These are phyloP conservation scores for Coemansia sp. DNA, from an alignment of 192 early-diverging fungal species.

Conservation along the genomic window DNA sequence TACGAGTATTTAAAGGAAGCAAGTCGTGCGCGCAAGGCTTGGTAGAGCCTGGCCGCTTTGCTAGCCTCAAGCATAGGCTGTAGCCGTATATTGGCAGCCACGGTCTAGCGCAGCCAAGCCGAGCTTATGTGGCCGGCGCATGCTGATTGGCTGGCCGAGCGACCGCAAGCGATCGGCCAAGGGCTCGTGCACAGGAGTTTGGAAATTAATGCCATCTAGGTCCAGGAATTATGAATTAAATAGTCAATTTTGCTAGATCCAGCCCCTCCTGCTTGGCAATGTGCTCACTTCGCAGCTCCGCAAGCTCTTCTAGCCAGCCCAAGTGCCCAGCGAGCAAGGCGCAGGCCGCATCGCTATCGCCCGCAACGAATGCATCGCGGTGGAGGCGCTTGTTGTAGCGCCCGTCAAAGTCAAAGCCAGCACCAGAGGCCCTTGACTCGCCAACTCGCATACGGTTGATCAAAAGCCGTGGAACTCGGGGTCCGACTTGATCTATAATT, in stretches of 20 bases:
- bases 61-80: neutral
- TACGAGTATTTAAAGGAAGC: slow-evolving; percentile 3
- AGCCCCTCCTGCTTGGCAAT: slow-evolving; percentile 5
- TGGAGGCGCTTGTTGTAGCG: slow-evolving; percentile 26
- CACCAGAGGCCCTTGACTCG: slow-evolving; percentile 32
- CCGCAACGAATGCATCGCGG: slow-evolving; percentile 79
- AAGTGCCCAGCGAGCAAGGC: slow-evolving; percentile 67
- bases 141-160: slow-evolving; percentile 11
- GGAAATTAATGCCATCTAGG: slow-evolving; percentile 4
- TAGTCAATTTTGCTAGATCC: neutral
- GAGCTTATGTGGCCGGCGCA: neutral
- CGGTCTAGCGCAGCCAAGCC: too few relatives aligned
- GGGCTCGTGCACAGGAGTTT: neutral
- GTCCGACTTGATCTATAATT: slow-evolving; percentile 68
- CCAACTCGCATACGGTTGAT: slow-evolving; percentile 90
- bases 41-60: neutral
- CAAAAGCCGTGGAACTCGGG: slow-evolving; percentile 78
- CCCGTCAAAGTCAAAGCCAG: slow-evolving; percentile 86
- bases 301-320: slow-evolving; percentile 69
- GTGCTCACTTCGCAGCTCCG: slow-evolving; percentile 17
- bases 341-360: slow-evolving; percentile 86
- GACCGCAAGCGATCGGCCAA: slow-evolving; percentile 16
- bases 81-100: too few relatives aligned
- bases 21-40: too few relatives aligned
- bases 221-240: slow-evolving; percentile 8